Conservation (phyloP, 352 stramenopile genomes). For the Pythium scleroteichum region DNA sequence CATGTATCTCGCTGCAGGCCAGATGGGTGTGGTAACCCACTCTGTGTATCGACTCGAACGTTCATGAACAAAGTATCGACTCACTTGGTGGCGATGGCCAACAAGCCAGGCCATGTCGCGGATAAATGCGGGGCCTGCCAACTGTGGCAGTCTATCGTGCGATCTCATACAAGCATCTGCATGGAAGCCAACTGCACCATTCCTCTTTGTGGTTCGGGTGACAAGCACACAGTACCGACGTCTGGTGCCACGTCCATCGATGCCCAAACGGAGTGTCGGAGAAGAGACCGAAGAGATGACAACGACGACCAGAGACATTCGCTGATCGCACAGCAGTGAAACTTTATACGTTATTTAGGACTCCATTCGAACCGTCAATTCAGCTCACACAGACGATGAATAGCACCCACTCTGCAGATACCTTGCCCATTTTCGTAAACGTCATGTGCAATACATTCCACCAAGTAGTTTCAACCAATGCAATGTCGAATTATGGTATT, state of each 20-base stretch:
- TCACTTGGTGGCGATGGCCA: constrained; percentile 26
- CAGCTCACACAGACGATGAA: too few species aligned
- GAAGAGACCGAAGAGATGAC: constrained; percentile 26
- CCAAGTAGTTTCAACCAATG: not conserved
- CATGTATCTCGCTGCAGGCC: constrained; percentile 28
- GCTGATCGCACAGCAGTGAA: constrained; percentile 22
- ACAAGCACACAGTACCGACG: constrained; percentile 1
- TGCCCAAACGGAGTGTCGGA: constrained; percentile 8
- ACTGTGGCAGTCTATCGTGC: constrained; percentile 30
- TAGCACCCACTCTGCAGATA: too few species aligned
- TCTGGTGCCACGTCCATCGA: not conserved
- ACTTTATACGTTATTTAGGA: constrained; percentile 5
- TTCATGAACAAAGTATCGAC: constrained; percentile 33
- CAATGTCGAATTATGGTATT: too few species aligned
- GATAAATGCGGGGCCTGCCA: constrained; percentile 27
- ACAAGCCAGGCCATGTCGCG: constrained; percentile 21
- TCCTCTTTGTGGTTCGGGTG: constrained; percentile 20
- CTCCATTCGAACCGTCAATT: constrained; percentile 1
- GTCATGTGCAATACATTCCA: too few species aligned
- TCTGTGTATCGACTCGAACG: constrained; percentile 29
- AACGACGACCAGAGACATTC: constrained; percentile 24
- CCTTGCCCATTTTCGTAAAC: too few species aligned
- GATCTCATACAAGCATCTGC: constrained; percentile 28
- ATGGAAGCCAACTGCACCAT: constrained; percentile 29
- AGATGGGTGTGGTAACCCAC: constrained; percentile 24